Evolutionary conservation across 306 rosid genomes (phyloP), one percentile per base, ranked within the genome.

Genomic region (Trifolium fragiferum): DNA sequence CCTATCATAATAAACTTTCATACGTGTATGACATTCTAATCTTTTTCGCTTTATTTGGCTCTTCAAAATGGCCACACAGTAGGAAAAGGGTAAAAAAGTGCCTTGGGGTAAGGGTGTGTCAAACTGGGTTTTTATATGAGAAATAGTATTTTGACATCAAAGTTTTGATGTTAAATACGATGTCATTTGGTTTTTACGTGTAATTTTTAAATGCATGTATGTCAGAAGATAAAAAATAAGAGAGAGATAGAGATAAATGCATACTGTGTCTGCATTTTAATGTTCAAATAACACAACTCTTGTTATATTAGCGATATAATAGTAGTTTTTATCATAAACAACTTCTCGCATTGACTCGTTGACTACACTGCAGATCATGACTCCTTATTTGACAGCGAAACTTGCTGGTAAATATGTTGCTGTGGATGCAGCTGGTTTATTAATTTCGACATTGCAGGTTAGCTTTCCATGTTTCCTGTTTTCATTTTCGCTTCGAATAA

Each of bases 391-490:
- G 68, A 93, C 98, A 2, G 93, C 92, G 53, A 89, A 86, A 80
- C 93, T 93, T 59, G 98, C 97, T 50, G 97, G 97, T 62, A 89
- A 89, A 75, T 93, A 85, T 68, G 93, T 90, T 57, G 86, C 92
- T 16, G 97, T 93, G 7, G 97, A 90, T 84, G 97, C 97, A 18
- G 64, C 81, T 58, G 93, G 90, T 46, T 82, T 90, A 50, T 66
- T 93, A 69, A 20, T 73, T 0, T 93, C 98, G 50, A 90, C 98
- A 68, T 78, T 90, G 75, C 92, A 89, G 84, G 93, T 86, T 79
- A 63, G 70, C 27, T 40, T 75, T 57, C 51, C 60, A 10, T 10
- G 47, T 41, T 10, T 10, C 14, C 4, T 1, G 11, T 37, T 37
- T 37, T 37, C 10, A 37, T 37, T 37, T 37, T 37, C 10, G 40